Conservation (phyloP, 768 basidiomycete genomes). For the Tricholoma matsutake region DNA sequence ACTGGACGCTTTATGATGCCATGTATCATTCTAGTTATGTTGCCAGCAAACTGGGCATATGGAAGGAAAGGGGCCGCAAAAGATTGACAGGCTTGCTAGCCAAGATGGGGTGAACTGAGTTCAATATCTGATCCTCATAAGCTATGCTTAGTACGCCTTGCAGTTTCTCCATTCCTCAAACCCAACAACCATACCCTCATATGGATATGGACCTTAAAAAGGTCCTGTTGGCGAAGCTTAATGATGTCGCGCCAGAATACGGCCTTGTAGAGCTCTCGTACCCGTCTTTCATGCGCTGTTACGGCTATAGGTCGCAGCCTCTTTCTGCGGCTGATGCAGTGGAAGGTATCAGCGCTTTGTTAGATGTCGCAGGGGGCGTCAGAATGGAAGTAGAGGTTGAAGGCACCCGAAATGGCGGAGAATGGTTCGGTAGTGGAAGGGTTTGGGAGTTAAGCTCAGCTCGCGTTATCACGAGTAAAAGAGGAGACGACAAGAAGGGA, state of each 20-base stretch:
- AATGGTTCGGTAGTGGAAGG: constrained; percentile 89
- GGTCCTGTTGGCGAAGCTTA: constrained; percentile 74
- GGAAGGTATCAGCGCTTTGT: constrained; percentile 80
- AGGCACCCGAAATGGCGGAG: constrained; percentile 85
- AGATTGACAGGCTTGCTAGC: constrained; percentile 87
- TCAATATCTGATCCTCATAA: not conserved
- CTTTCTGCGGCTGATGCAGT: constrained; percentile 92
- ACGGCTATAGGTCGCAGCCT: constrained; percentile 85
- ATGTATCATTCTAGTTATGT: constrained; percentile 98
- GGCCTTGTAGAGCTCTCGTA: constrained; percentile 92
- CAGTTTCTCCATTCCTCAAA: constrained; percentile 92
- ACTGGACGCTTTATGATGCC: constrained; percentile 97
- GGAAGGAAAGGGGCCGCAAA: constrained; percentile 93
- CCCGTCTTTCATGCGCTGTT: constrained; percentile 90
- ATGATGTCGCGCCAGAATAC: constrained; percentile 90
- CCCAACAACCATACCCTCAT: constrained; percentile 89
- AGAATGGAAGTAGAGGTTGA: constrained; percentile 87
- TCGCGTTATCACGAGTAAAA: constrained; percentile 31
- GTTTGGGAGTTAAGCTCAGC: constrained; percentile 63
- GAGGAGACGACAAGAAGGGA: constrained; percentile 29
- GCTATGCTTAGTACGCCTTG: not conserved
- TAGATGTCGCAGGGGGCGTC: constrained; percentile 91
- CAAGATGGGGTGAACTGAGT: constrained; percentile 86
- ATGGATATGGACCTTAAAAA: constrained; percentile 97
- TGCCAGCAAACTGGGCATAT: constrained; percentile 90